Base-by-base conservation (phyloP, 352 stramenopile species). In the Phytophthora multivora region DNA sequence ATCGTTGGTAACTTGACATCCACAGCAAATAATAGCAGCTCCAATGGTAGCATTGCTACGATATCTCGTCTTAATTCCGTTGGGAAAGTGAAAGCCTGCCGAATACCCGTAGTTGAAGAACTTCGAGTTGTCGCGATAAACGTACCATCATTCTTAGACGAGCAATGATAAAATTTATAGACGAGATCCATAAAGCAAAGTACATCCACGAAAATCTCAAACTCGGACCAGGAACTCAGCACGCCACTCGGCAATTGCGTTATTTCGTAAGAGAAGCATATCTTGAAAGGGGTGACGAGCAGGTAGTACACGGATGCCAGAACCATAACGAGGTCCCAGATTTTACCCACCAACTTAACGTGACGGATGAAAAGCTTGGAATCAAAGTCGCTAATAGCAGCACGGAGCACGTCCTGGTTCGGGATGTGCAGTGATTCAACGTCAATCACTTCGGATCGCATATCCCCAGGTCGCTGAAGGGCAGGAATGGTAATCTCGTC, bases 301-400 rank as follows among this genome's bases (percentile, higher is more conserved):
- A 69, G 39, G 21, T 78, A 71, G 43, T 89, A 90, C 1, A 80
- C 31, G 1, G 69, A 55, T 11, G 85, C 59, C 18, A 80, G 18
- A 4, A 88, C 57, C 63, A 88, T 78, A 3, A 70, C 2, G 1
- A 82, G 42, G 15, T 89, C 77, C 81, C 81, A 90, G 0, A 46
- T 18, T 16, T 83, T 82, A 4, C 68, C 66, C 11, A 68, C 26
- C 21, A 65, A 42, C 33, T 74, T 74, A 39, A 88, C 51, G 12
- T 78, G 25, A 9, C 11, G 31, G 23, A 80, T 62, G 38, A 90
- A 90, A 12, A 70, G 45, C 1, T 67, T 60, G 0, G 64, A 59
- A 13, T 69, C 61, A 12, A 70, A 38, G 41, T 62, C 62, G 5
- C 40, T 70, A 4, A 56, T 59, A 4, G 62, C 54, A 9, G 62